Evolutionary conservation across 1,284 basidiomycete species (phyloP), one percentile per base, ranked within the genome.

Genomic region (Violaceomyces palustris): DNA sequence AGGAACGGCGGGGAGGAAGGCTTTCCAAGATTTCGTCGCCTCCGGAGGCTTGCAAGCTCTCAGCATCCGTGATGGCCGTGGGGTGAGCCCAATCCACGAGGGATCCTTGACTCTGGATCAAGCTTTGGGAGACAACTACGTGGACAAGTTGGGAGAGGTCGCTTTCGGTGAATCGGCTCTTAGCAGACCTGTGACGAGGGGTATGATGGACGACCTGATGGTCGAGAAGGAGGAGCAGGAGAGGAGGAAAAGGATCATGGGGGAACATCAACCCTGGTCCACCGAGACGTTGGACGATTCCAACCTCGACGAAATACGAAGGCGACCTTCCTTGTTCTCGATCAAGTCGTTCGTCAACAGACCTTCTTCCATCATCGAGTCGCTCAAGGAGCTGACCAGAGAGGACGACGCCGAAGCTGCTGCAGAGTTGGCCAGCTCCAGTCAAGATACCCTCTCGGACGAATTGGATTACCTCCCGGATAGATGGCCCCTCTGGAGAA

Each of bases 121-220:
- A 25, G 61, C 58, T 0, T 37, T 64, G 4, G 61, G 61, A 1
- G 35, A 48, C 19, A 64, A 62, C 43, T 62, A 61, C 25, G 58
- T 64, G 9, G 59, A 64, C 30, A 59, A 58, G 42, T 55, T 64
- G 3, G 61, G 61, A 10, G 58, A 61, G 35, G 59, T 64, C 1
- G 60, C 58, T 9, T 64, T 64, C 33, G 61, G 61, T 6, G 61
- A 64, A 34, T 59, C 55, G 15, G 61, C 61, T 3, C 54, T 64
- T 15, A 62, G 55, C 30, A 39, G 61, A 6, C 61, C 61, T 3
- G 61, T 64, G 2, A 64, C 61, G 7, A 42, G 61, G 9, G 59
- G 59, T 7, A 49, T 58, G 44, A 50, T 59, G 36, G 47, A 64
- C 33, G 50, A 64, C 27, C 39, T 64, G 19, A 32, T 64, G n/a